Conservation (phyloP, 2,329 filamentous ascomycete species). For the Calycina herbarum region DNA sequence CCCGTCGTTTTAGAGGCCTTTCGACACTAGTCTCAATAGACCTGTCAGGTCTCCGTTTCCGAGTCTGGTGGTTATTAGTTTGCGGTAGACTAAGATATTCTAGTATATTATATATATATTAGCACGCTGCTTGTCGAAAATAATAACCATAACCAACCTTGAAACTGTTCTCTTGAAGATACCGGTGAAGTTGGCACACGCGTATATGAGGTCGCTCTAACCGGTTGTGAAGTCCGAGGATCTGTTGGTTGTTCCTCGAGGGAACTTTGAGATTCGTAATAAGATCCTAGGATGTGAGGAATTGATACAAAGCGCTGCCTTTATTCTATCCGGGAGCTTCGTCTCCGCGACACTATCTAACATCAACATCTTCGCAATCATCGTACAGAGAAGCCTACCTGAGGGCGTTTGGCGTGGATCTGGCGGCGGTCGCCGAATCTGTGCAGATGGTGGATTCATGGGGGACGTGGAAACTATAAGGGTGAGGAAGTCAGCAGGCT, state of each 20-base stretch:
- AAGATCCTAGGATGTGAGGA: not conserved
- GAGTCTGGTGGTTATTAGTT: slow-evolving; percentile 18
- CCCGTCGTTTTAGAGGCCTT: slow-evolving; percentile 6
- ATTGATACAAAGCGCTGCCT: slow-evolving; percentile 18
- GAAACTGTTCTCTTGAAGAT: slow-evolving; percentile 18
- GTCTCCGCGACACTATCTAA: slow-evolving; percentile 20
- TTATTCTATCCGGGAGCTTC: slow-evolving; percentile 22
- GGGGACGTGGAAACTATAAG: too few species aligned
- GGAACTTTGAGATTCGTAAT: not conserved
- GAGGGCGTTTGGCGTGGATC: slow-evolving; percentile 17
- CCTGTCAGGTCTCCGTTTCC: slow-evolving; percentile 22
- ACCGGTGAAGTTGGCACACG: slow-evolving; percentile 20
- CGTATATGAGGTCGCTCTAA: slow-evolving; percentile 21
- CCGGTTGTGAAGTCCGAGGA: slow-evolving; percentile 20
- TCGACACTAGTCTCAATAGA: slow-evolving; percentile 22
- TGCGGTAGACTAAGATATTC: too few species aligned
- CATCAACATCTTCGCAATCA: slow-evolving; percentile 19
- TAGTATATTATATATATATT: too few species aligned
- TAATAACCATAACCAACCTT: too few species aligned
- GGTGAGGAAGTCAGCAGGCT: too few species aligned
- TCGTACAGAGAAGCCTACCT: slow-evolving; percentile 17
- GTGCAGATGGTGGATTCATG: slow-evolving; percentile 20
- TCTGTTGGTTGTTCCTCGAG: slow-evolving; percentile 23
- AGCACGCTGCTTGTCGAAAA: too few species aligned
- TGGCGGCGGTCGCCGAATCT: slow-evolving; percentile 17